Conservation (phyloP, 495 filamentous ascomycete genomes). For the Penicillium robsamsonii region DNA sequence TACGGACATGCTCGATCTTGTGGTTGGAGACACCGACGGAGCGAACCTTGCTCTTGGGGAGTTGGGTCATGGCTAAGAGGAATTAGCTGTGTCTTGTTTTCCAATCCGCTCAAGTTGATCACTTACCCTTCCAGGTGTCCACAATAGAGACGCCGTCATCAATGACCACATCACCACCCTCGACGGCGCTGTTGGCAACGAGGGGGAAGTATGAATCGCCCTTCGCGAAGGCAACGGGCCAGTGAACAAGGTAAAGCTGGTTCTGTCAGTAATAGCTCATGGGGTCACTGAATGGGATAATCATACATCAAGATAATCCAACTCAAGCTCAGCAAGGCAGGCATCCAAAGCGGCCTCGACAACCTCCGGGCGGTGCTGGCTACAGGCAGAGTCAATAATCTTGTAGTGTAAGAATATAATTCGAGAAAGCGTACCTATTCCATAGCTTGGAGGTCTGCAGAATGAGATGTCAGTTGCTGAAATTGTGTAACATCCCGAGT, state of each 20-base stretch:
- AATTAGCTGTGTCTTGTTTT: slow-evolving; percentile 2
- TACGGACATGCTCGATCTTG: slow-evolving; percentile 42
- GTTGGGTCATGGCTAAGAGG: slow-evolving; percentile 45
- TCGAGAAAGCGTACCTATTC: slow-evolving; percentile 28
- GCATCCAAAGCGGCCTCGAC: slow-evolving; percentile 47
- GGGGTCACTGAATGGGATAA: background rate
- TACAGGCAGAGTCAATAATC: slow-evolving; percentile 14
- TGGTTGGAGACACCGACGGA: slow-evolving; percentile 54
- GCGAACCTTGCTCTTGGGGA: slow-evolving; percentile 51
- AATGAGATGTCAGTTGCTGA: slow-evolving; percentile 3
- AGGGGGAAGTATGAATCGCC: slow-evolving; percentile 47
- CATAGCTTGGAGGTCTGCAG: slow-evolving; percentile 49
- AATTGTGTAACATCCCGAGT: background rate
- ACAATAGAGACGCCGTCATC: slow-evolving; percentile 49
- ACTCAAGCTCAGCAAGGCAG: slow-evolving; percentile 47
- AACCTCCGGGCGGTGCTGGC: slow-evolving; percentile 46
- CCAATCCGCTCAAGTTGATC: background rate
- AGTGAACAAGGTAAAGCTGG: slow-evolving; percentile 53
- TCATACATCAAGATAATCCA: slow-evolving; percentile 50
- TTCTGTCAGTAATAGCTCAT: background rate
- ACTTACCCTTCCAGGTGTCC: slow-evolving; percentile 50
- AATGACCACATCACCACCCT: slow-evolving; percentile 43
- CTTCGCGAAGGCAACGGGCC: slow-evolving; percentile 48
- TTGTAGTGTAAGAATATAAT: background rate
- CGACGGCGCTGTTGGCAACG: slow-evolving; percentile 31